Evolutionary conservation across 306 rosid species (phyloP), one percentile per base, ranked within the genome.

Genomic region (Vicia faba): DNA sequence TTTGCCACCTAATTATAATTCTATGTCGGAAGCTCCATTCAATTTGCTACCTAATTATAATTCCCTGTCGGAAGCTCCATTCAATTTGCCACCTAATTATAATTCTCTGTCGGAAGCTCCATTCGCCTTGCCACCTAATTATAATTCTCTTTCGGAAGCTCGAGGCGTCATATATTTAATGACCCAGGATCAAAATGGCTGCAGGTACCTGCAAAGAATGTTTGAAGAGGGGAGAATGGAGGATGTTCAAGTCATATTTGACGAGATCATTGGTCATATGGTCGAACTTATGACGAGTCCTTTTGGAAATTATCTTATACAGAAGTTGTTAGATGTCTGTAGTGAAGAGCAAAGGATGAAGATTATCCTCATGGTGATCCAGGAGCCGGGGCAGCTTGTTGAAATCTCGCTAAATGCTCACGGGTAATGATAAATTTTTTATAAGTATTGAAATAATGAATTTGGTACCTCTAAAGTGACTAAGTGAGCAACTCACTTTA

Each of bases 231-330:
- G 84, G 14, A 46, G 70, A 50, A 78, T 44, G 0, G 75, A 66
- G 58, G 85, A 78, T 14, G 75, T 83, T 62, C 73, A 80, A 61
- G 41, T 62, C 66, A 79, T 86, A 69, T 86, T 80, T 60, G 63
- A 63, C 12, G 91, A 83, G 76, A 80, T 85, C 45, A 73, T 83
- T 14, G 50, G 38, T 44, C 80, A 80, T 80, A 87, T 80, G 0
- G 84, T 66, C 4, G 87, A 85, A 41, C 87, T 85, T 69, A 85
- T 83, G 85, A 58, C 78, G 75, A 83, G 83, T 64, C 84, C 87
- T 46, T 80, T 83, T 60, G 91, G 85, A 29, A 85, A 85, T 59
- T 80, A 83, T 77, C 84, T 85, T 12, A 75, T 85, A 80, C 91
- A 83, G 59, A 85, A 80, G 79, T 69, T 85, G 56, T 73, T 85